Evolutionary conservation across 2,329 filamentous ascomycete species (phyloP).

Genomic region (Penicillium sp.): DNA sequence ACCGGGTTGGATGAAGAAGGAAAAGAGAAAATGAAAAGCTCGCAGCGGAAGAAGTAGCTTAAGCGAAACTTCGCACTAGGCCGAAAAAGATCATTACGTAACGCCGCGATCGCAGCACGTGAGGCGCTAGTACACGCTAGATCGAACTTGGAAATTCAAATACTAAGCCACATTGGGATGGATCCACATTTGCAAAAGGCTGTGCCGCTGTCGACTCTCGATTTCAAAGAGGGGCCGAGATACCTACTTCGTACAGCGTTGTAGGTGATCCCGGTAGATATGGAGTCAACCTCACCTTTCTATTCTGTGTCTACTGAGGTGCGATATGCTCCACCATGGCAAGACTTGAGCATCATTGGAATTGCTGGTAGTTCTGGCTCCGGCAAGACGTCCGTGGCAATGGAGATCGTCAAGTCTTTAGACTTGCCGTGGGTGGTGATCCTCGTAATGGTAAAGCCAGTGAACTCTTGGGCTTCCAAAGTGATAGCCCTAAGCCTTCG

Average conservation of each 20-base stretch:
- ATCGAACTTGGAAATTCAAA: neutral
- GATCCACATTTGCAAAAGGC: neutral
- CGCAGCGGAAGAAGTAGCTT: conserved; percentile 16
- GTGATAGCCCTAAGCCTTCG: too few relatives aligned
- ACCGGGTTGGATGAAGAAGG: conserved; percentile 16
- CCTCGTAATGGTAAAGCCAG: conserved; percentile 73
- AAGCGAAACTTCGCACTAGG: conserved; percentile 28
- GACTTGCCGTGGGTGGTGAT: conserved; percentile 98
- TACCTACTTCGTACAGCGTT: neutral
- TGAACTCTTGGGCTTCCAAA: neutral
- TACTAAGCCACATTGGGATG: conserved; percentile 2
- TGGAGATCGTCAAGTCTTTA: conserved; percentile 83
- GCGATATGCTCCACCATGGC: conserved; percentile 93
- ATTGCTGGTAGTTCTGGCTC: conserved; percentile 94
- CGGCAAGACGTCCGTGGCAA: conserved; percentile 87
- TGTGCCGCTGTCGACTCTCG: neutral
- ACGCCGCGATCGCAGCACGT: neutral
- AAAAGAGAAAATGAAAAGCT: conserved; percentile 24
- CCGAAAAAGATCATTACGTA: conserved; percentile 10
- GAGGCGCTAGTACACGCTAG: neutral
- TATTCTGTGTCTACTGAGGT: conserved; percentile 44
- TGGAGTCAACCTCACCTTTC: conserved; percentile 41
- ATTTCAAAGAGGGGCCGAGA: conserved; percentile 6
- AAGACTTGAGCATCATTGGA: conserved; percentile 91
- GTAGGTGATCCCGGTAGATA: conserved; percentile 14